Conservation (phyloP, 1,284 basidiomycete species). For the Pisolithus thermaeus region DNA sequence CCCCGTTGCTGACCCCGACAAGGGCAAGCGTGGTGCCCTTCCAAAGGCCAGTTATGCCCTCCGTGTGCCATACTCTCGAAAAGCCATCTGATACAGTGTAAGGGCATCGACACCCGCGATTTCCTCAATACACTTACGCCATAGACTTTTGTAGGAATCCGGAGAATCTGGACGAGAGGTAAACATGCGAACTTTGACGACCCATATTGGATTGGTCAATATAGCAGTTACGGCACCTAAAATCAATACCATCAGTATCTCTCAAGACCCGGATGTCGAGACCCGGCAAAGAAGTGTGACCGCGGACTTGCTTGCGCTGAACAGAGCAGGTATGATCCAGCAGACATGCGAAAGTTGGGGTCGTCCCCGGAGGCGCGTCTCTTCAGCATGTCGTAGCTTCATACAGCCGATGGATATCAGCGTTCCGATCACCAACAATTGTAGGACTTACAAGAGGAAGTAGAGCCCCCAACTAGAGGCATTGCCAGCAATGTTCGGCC, state of each 20-base stretch:
- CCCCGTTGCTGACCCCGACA: conserved; percentile 93
- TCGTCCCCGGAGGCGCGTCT: conserved; percentile 60
- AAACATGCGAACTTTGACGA: conserved; percentile 97
- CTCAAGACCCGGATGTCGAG: background rate
- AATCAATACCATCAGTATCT: conserved; percentile 9
- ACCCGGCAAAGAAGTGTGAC: conserved; percentile 14
- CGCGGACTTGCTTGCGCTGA: conserved; percentile 92
- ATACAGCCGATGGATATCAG: conserved; percentile 4
- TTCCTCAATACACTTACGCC: conserved; percentile 50
- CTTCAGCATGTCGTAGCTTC: conserved; percentile 94
- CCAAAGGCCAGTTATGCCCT: conserved; percentile 82
- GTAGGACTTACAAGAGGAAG: conserved; percentile 81
- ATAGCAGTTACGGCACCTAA: conserved; percentile 88
- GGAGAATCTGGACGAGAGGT: conserved; percentile 68
- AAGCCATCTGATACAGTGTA: conserved; percentile 61
- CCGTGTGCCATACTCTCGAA: conserved; percentile 57
- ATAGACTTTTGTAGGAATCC: conserved; percentile 71
- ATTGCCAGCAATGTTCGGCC: conserved; percentile 92
- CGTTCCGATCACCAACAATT: background rate
- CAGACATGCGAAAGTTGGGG: conserved; percentile 56
- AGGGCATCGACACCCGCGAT: background rate
- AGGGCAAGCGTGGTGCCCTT: conserved; percentile 87
- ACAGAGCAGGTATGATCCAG: conserved; percentile 82
- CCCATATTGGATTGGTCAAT: conserved; percentile 98
- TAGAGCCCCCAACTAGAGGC: conserved; percentile 98